Evolutionary conservation across 2,329 filamentous ascomycete genomes (phyloP), one percentile per base, ranked within the genome.

Genomic region (Xylariomycetidae sp.): DNA sequence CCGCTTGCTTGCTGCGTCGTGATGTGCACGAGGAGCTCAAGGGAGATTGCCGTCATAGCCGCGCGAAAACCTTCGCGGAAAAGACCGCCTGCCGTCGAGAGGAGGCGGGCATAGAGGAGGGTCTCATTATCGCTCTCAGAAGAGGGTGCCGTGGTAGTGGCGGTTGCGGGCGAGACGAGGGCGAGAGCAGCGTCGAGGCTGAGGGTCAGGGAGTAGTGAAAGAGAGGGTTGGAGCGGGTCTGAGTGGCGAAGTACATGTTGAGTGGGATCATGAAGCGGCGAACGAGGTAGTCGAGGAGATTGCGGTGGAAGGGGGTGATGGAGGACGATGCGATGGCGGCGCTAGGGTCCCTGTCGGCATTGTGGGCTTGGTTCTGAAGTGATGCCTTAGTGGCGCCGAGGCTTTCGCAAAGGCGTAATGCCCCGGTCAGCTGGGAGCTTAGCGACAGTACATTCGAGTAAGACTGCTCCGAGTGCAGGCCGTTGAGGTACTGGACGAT

Each of bases 201-300:
- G 6, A 64, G 53, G 38, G 68, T 72, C 20, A 63, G 59, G 0
- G 70, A 74, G 52, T 66, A 72, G 41, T 71, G 61, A 44, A 65
- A 77, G 4, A 63, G 37, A 0, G 67, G 70, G 31, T 73, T 63
- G 2, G 46, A 42, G 5, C 51, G 58, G 8, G 69, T 63, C 38
- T 61, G 54, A 23, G 50, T 51, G 23, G 63, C 63, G 46, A 69
- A 76, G 1, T 66, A 58, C 6, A 63, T 65, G 41, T 81, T 75
- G 0, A 81, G 56, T 1, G 66, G 62, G 11, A 80, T 63, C 3
- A 78, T 45, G 45, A 76, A 78, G 11, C 76, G 70, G 5, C 70
- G 69, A 4, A 72, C 58, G 0, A 72, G 56, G 25, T 70, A 67
- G 30, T 76, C 66, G 16, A 74, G 53, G 5, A 77, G 48, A 37